Base-by-base conservation (phyloP, 2,329 filamentous ascomycete genomes). In the Pseudonectria foliicola region DNA sequence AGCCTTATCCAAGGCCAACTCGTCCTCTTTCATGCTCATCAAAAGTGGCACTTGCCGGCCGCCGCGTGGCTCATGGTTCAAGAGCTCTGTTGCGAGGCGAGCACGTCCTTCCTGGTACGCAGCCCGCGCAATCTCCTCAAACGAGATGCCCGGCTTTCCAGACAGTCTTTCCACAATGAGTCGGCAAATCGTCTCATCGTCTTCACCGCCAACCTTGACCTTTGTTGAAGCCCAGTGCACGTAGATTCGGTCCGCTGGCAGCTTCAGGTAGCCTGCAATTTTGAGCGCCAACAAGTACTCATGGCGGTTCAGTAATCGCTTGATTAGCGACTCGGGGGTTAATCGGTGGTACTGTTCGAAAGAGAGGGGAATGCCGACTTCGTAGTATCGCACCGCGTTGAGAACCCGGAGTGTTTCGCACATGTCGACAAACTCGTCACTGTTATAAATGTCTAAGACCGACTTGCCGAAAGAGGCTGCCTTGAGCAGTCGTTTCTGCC, bases 391-490 rank as follows among this genome's bases (percentile, higher is more conserved):
- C 10, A 90, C 84, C 6, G 90, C 90, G 51, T 95, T 96, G 31
- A 98, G 70, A 0, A 98, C 89, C 12, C 92, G 82, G 12, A 98
- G 66, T 1, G 82, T 92, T 60, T 98, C 90, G 49, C 88, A 95
- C 82, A 95, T 96, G 44, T 96, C 90, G 35, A 98, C 92, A 61
- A 96, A 98, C 46, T 98, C 90, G 54, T 98, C 92, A 54, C 89
- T 95, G 60, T 92, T 95, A 63, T 96, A 98, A 10, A 96, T 80
- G 52, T 96, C 92, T 4, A 98, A 73, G 0, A 96, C 92, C 0
- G 92, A 96, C 60, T 98, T 98, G 42, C 92, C 92, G 57, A 95
- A 96, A 0, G 90, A 96, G 0, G 92, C 92, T 6, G 92, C 92
- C 57, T 93, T 93, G n/a, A 98, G 71, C 2, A 98, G 70, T 49